Conservation (phyloP, 2,329 filamentous ascomycete species). For the Colletotrichum zoysiae region DNA sequence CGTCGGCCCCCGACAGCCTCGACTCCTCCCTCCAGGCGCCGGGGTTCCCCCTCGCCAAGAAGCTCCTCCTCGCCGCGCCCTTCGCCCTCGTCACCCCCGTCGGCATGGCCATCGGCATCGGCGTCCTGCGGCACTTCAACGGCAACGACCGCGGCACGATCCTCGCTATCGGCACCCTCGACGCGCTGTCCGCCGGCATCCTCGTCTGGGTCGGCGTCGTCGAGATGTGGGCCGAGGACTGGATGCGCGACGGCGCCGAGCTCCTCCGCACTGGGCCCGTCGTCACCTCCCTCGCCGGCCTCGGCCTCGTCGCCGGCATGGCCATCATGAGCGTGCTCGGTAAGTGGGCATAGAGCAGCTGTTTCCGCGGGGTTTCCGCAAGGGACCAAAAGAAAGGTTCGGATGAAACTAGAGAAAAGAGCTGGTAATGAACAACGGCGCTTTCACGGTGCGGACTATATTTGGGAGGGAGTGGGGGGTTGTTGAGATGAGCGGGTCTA, state of each 20-base stretch:
- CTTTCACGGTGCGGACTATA: slow-evolving; percentile 1
- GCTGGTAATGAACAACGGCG: slow-evolving; percentile 16
- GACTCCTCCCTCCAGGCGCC: slow-evolving; percentile 30
- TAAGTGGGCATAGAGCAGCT: slow-evolving; percentile 73
- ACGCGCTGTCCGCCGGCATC: slow-evolving; percentile 81
- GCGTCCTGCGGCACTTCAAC: slow-evolving; percentile 78
- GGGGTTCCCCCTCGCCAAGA: slow-evolving; percentile 58
- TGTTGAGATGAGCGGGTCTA: slow-evolving; percentile 18
- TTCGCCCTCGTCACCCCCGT: slow-evolving; percentile 81
- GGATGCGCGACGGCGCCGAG: slow-evolving; percentile 68
- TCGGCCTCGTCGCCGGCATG: slow-evolving; percentile 72
- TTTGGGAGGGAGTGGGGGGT: neutral
- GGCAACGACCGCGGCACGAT: slow-evolving; percentile 78
- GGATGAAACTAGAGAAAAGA: too few species aligned
- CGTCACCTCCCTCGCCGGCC: slow-evolving; percentile 63
- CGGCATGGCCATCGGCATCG: slow-evolving; percentile 85
- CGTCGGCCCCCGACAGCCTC: slow-evolving; percentile 30
- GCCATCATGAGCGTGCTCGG: slow-evolving; percentile 79
- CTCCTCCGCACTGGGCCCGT: slow-evolving; percentile 63
- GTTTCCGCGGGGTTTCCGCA: neutral
- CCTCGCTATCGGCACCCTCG: slow-evolving; percentile 78
- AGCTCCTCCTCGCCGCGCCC: slow-evolving; percentile 70
- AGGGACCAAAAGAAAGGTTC: neutral
- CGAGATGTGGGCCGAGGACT: slow-evolving; percentile 84
- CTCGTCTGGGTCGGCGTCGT: slow-evolving; percentile 84